Evolutionary conservation across 192 early-diverging fungal genomes (phyloP), one percentile per base, ranked within the genome.

Genomic region (Dispira parvispora): DNA sequence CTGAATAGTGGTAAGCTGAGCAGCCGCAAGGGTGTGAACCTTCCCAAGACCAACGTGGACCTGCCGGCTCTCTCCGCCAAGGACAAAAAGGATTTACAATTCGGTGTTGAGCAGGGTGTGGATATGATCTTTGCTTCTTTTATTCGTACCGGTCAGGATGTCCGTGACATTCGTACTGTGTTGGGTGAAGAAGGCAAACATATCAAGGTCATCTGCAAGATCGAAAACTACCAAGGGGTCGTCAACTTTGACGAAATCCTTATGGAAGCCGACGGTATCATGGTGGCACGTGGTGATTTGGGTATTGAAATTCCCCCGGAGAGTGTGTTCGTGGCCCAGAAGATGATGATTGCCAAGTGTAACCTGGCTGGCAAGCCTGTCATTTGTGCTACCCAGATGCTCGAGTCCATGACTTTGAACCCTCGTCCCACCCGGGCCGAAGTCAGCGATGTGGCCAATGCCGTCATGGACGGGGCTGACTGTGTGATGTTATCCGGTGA

Each of bases 401-500:
- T 98, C 52, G 96, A 92, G 73, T 90, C 89, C 32, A 91, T 91
- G 89, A 90, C 88, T 13, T 82, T 82, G 72, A 96, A 96, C 79
- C 96, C 96, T 58, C 86, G 91, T 49, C 96, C 96, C n/a, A 99
- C 96, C 42, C 88, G 96, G 71, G 96, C 96, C 64, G 96, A 99
- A 71, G 92, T 93, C 11, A 92, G 88, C 46, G 96, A 99, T 72
- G 96, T 99, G 38, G 93, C 96, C 45, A 99, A 99, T 75, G 96
- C 96, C 61, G 83, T 99, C 20, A 74, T 96, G 69, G 96, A 99
- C 69, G 96, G 96, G 61, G 88, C 91, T 46, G 96, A 99, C 80
- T 94, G 91, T 70, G 96, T 99, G 64, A 99, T 99, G 96, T 77
- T 99, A 52, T 94, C 91, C 52, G 95, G 95, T 56, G 95, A 98